Base-by-base conservation (phyloP, 768 basidiomycete species). In the Amanita muscaria region DNA sequence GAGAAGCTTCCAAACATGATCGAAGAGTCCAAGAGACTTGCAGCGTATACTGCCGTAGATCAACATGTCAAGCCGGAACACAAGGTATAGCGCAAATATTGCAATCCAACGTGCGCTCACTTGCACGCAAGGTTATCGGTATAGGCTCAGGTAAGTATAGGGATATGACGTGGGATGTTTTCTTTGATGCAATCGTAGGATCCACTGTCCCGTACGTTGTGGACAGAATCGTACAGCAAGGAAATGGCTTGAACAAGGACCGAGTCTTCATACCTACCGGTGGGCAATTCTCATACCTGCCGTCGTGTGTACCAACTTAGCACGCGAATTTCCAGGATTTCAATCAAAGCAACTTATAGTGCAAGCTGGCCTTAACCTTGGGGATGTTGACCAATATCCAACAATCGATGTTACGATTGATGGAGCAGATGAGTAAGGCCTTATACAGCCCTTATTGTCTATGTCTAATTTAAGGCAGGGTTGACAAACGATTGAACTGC, bases 151-250 rank as follows among this genome's bases (percentile, higher is more conserved):
- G 38, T 39, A 24, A n/a, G n/a, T n/a, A 18, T 8, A 5, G 23
- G 22, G 5, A 2, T 9, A 18, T 39, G 19, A 11, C 6, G 3
- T 39, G 85, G 87, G 86, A 56, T 41, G 61, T 43, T 21, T 24
- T 45, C 35, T 40, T 47, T 30, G 36, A 47, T 27, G 42, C 49
- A 43, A 56, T 38, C 27, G 16, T 37, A 80, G 89, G 90, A 31
- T 91, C 90, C 6, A 97, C 92, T 1, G 92, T 97, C 1, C 90
- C 91, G 3, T 99, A 94, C 57, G 92, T 98, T 41, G 92, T 99
- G 18, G 92, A 99, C 53, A 75, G 92, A 42, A 93, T 99, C 46
- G 74, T 90, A 9, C 74, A 83, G 49, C 91, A 96, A 60, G 92
- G 90, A 2, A 49, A 56, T 11, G 78, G 76, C 25, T 67, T 74